phyloP scores from a whole-genome alignment of 208 protist species.

The Wallacemonas rigidus region DNA sequence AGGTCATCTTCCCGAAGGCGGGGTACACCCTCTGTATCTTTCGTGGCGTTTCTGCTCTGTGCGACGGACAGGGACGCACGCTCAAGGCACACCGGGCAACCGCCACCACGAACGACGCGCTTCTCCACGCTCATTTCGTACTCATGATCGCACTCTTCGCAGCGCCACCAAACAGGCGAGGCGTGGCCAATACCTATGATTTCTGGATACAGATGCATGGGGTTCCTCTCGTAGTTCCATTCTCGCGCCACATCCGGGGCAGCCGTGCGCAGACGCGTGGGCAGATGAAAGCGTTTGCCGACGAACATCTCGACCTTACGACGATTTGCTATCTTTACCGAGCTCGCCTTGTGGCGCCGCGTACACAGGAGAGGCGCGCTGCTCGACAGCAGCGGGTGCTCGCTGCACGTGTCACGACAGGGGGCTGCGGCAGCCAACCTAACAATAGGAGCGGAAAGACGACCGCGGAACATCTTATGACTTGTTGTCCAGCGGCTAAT shows the following conservation, averaged over 20 bases:
- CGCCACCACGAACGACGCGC: conserved; percentile 82
- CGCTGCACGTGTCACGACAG: background rate
- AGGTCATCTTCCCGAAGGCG: conserved; percentile 3
- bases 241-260: conserved; percentile 87
- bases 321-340: conserved; percentile 77
- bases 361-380: background rate
- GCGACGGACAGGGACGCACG: background rate
- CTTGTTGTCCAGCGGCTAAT: background rate
- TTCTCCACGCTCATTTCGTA: conserved; percentile 90
- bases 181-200: conserved; percentile 85
- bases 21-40: background rate
- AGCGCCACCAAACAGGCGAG: conserved; percentile 79
- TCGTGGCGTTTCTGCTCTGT: background rate
- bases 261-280: conserved; percentile 80
- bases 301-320: conserved; percentile 87
- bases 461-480: background rate
- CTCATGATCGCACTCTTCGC: conserved; percentile 42
- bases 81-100: conserved; percentile 61
- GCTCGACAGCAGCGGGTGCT: background rate
- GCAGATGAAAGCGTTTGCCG: conserved; percentile 79
- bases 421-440: background rate
- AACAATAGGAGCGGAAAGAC: background rate
- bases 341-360: conserved; percentile 34
- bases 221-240: conserved; percentile 88
- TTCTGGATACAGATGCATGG: conserved; percentile 81